Evolutionary conservation across 2,329 filamentous ascomycete genomes (phyloP), one percentile per base, ranked within the genome.

Genomic region (Monilinia polystroma): DNA sequence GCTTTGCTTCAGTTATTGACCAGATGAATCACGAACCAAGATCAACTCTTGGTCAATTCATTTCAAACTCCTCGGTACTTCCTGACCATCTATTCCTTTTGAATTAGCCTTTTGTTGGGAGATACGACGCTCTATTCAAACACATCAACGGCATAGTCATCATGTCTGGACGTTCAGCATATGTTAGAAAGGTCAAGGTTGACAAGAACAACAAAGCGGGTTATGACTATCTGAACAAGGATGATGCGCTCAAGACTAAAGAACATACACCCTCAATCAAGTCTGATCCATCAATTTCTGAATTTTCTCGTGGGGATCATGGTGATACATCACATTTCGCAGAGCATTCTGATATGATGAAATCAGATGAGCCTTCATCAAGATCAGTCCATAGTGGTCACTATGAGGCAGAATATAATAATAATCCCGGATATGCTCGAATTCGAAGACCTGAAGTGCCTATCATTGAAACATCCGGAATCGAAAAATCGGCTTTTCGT

Each of bases 121-220:
- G 4, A 10, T 8, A 54, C 4, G 26, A 7, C 23, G 2, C 32
- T 29, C 35, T 54, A 23, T 54, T 20, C 7, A n/a, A 2, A 43
- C 1, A 38, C 6, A 41, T 53, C 35, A 6, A 29, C 23, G 7
- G 1, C 20, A 45, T 18, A 12, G 1, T 26, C 52, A 74, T 35
- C 70, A 86, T 86, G 84, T 86, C 84, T 6, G 83, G 83, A 68
- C 79, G 84, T 60, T 85, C 83, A 74, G 84, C 84, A 38, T 80
- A 83, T 69, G 84, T 84, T 72, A 82, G 84, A 72, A 85, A 85
- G 74, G 84, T 84, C 76, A 84, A 83, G 69, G 83, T 80, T 0
- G 80, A 85, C 64, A 78, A 79, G 8, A 70, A 68, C 49, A 66
- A 68, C 32, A 63, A 43, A 6, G 56, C 32, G 38, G 64, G 64